Percentiles rank a stretch among this genome's conserved stretches.
Conservation (phyloP, 2,329 filamentous ascomycete species). For the Bimuria novae-zelandiae region DNA sequence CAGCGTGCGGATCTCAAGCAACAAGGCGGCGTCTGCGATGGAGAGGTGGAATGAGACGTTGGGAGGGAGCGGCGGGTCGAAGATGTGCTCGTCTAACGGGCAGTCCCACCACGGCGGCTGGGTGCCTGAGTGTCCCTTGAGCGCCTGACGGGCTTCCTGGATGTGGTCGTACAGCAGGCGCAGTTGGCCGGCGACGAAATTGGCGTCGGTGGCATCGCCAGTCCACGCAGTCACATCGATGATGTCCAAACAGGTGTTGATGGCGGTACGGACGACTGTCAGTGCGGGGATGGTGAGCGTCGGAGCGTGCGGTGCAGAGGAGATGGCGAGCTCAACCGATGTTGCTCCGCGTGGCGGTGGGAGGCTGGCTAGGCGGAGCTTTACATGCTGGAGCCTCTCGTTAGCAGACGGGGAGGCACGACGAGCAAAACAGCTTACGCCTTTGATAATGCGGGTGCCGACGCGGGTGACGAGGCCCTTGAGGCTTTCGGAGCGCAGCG, state of each 20-base stretch:
- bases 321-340: conserved; percentile 58
- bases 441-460: conserved; percentile 89
- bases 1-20: conserved; percentile 70
- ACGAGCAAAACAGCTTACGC: conserved; percentile 59
- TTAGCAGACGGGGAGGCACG: conserved; percentile 7
- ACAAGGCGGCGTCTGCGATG: conserved; percentile 59
- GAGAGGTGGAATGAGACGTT: conserved; percentile 73
- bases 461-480: conserved; percentile 92
- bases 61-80: conserved; percentile 65
- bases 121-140: conserved; percentile 60
- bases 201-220: conserved; percentile 63
- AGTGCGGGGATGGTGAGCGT: conserved; percentile 71
- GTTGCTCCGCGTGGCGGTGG: conserved; percentile 57
- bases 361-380: conserved; percentile 75
- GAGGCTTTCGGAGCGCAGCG: conserved; percentile 81
- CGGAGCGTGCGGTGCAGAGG: conserved; percentile 58
- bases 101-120: conserved; percentile 61
- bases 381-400: conserved; percentile 63
- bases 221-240: conserved; percentile 77
- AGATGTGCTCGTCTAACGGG: conserved; percentile 62
- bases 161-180: conserved; percentile 64
- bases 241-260: conserved; percentile 83
- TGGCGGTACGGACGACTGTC: conserved; percentile 71
- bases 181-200: conserved; percentile 63
- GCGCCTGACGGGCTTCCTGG: conserved; percentile 61